phyloP scores from a whole-genome alignment of 768 basidiomycete genomes.

The Russula compacta region DNA sequence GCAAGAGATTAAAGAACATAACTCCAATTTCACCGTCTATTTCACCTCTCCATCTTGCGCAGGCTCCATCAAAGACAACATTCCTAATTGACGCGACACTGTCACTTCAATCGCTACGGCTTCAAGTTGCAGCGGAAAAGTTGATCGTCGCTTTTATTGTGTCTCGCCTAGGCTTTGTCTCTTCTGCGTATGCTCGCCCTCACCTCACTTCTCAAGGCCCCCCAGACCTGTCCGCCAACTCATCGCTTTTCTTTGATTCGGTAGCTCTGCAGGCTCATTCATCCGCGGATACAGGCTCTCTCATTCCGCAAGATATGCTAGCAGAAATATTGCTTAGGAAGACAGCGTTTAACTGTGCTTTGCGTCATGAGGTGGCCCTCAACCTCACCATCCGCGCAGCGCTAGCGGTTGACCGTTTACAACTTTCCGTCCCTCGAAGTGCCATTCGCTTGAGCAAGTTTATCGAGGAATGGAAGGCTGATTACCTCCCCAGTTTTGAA shows the following conservation, averaged over 20 bases:
- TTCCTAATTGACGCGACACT: constrained; percentile 33
- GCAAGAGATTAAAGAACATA: not conserved
- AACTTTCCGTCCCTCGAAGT: constrained; percentile 66
- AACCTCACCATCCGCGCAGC: constrained; percentile 35
- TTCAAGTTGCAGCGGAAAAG: constrained; percentile 65
- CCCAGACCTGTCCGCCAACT: constrained; percentile 36
- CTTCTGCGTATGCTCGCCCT: constrained; percentile 23
- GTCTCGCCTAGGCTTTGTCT: constrained; percentile 31
- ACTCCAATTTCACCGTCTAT: not conserved
- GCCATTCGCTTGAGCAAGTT: constrained; percentile 72
- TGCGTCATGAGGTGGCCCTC: constrained; percentile 37
- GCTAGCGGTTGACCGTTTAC: constrained; percentile 37
- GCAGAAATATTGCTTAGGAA: constrained; percentile 47
- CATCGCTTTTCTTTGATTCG: constrained; percentile 40
- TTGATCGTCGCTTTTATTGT: constrained; percentile 54
- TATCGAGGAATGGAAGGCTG: constrained; percentile 72
- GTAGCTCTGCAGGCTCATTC: constrained; percentile 53
- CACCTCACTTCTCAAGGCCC: constrained; percentile 23
- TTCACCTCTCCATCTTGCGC: not conserved
- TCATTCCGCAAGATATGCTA: constrained; percentile 44
- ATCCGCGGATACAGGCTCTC: constrained; percentile 31
- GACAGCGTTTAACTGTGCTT: constrained; percentile 38
- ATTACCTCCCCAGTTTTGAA: constrained; percentile 70
- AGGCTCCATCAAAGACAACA: constrained; percentile 3
- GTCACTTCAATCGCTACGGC: constrained; percentile 35